phyloP scores from a whole-genome alignment of 2,329 filamentous ascomycete genomes.

The Colletotrichum trifolii region DNA sequence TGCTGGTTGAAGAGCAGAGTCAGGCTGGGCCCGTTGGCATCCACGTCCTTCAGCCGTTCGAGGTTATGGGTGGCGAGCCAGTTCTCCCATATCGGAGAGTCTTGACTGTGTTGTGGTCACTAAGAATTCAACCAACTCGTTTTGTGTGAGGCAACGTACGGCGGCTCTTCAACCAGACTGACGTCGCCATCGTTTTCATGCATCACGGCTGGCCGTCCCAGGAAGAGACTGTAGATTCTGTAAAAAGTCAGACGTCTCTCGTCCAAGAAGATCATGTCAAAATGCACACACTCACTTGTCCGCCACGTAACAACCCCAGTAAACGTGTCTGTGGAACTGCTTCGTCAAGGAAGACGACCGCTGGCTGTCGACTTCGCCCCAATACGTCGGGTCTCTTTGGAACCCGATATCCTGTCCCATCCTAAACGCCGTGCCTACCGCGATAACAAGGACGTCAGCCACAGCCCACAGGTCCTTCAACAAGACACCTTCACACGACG shows the following conservation, averaged over 20 bases:
- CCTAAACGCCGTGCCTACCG: slow-evolving; percentile 44
- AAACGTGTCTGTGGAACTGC: slow-evolving; percentile 43
- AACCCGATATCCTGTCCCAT: slow-evolving; percentile 46
- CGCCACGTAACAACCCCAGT: slow-evolving; percentile 45
- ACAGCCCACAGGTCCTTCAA: too few relatives aligned
- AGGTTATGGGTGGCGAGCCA: slow-evolving; percentile 34
- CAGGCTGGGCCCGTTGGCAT: slow-evolving; percentile 37
- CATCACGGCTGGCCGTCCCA: slow-evolving; percentile 37
- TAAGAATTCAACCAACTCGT: neutral
- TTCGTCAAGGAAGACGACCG: slow-evolving; percentile 36
- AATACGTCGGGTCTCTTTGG: slow-evolving; percentile 42
- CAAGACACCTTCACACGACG: too few relatives aligned
- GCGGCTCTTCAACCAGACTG: slow-evolving; percentile 13
- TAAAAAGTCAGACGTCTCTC: too few relatives aligned
- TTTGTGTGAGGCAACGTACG: neutral
- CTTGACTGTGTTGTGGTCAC: neutral
- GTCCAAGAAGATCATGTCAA: too few relatives aligned
- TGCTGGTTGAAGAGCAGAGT: slow-evolving; percentile 38
- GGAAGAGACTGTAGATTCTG: slow-evolving; percentile 36
- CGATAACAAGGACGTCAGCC: slow-evolving; percentile 6
- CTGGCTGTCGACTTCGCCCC: slow-evolving; percentile 33
- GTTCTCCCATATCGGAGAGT: slow-evolving; percentile 24
- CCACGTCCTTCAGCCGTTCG: slow-evolving; percentile 37
- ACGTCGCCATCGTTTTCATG: slow-evolving; percentile 36
- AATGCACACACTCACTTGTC: slow-evolving; percentile 37